Evolutionary conservation across 2,329 filamentous ascomycete species (phyloP), one percentile per base, ranked within the genome.

Genomic region (Bipolaris cookei): DNA sequence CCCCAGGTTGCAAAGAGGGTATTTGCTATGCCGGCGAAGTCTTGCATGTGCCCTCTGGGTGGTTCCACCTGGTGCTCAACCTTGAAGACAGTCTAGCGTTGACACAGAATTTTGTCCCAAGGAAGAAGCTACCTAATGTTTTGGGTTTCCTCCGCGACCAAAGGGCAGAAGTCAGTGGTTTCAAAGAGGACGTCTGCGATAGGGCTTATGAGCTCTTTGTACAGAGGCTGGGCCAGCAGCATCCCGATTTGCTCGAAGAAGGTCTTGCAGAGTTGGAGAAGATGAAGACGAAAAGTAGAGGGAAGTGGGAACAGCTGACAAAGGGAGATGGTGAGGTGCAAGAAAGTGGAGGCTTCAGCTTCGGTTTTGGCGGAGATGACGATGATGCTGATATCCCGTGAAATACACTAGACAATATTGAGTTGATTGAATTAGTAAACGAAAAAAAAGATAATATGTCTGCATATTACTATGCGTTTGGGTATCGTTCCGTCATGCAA

Each of bases 21-120:
- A 87, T 98, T 25, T 98, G 94, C 72, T 78, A 80, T 13, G 86
- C 88, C 39, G 94, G 94, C 2, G 95, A 98, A 76, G 88, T 98
- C 14, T 78, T 98, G 47, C 91, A 97, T 72, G 94, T 98, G 5
- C 94, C 95, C 0, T 92, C 89, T 49, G 93, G 94, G 5, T 98
- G 94, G 94, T 98, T 95, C 88, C 94, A 98, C 80, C 81, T 98
- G 30, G 95, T 98, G 8, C 88, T 98, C 43, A 98, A 98, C 71
- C 80, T 97, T 1, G 90, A 92, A 66, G 83, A 86, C 11, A 90
- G 90, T 41, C 90, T 98, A 62, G 95, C 94, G 3, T 83, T 98
- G 63, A 98, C 94, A 6, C 94, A 98, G 74, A 98, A 98, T 73
- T 97, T 98, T 72, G 91, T 98, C 11, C 93, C 95, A 0, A 77